These are phyloP conservation scores for Plasmodium chabaudi DNA, from an alignment of 169 alveolate genomes.

Conservation along the genomic window DNA sequence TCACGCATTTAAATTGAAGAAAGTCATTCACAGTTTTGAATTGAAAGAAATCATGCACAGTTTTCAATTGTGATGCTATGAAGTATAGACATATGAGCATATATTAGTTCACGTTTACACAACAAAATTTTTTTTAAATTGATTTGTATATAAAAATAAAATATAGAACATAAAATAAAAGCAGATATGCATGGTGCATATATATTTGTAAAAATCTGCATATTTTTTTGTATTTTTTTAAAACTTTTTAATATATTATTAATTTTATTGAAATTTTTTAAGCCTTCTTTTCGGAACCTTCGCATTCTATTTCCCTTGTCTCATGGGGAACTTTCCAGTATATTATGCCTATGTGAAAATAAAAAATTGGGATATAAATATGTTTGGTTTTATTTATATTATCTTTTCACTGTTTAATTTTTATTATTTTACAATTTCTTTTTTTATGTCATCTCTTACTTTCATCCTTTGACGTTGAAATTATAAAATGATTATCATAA, in stretches of 20 bases:
- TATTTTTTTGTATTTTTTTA: neutral
- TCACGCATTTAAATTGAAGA: slow-evolving; percentile 25
- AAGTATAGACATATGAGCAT: neutral
- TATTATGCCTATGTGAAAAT: slow-evolving; percentile 26
- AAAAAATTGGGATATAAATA: neutral
- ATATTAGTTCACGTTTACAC: neutral
- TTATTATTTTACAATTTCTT: neutral
- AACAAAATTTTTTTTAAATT: neutral
- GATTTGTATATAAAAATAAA: no score
- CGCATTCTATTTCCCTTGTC: slow-evolving; percentile 20
- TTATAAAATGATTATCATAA: slow-evolving; percentile 43
- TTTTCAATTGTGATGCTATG: neutral
- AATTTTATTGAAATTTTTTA: neutral
- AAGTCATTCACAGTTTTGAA: neutral
- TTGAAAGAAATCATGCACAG: neutral
- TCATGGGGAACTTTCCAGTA: slow-evolving; percentile 58
- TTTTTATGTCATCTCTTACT: slow-evolving; percentile 20
- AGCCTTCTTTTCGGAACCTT: neutral
- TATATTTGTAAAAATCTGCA: no score
- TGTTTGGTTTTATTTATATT: neutral
- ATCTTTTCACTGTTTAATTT: slow-evolving; percentile 1
- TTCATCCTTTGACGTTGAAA: slow-evolving; percentile 62
- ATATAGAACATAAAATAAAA: no score
- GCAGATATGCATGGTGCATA: neutral
- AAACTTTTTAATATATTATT: neutral